Evolutionary conservation across 805 yeast genomes (phyloP).

Genomic region (Ogataea wickerhamii): DNA sequence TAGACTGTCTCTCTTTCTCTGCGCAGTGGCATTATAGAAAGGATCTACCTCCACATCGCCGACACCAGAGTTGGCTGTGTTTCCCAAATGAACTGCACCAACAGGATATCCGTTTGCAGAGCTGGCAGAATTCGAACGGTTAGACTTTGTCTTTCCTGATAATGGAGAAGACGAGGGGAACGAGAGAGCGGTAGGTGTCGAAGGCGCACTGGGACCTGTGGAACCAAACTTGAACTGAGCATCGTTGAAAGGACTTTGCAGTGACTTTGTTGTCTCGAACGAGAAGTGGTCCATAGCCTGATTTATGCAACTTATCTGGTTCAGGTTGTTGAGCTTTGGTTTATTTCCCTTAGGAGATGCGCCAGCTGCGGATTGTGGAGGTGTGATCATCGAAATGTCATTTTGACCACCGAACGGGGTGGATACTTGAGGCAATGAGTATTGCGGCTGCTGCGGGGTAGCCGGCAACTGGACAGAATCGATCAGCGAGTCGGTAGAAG

Average conservation of each 20-base stretch:
- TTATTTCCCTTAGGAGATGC: constrained; percentile 10
- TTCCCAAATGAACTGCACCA: neutral
- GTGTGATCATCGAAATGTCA: constrained; percentile 17
- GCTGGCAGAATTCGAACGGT: constrained; percentile 9
- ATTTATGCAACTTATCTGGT: constrained; percentile 1
- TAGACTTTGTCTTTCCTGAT: constrained; percentile 1
- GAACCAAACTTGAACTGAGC: constrained; percentile 12
- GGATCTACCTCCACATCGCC: constrained; percentile 30
- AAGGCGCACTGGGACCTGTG: constrained; percentile 2
- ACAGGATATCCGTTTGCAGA: constrained; percentile 1
- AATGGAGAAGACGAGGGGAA: constrained; percentile 2
- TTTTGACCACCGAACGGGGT: constrained; percentile 10
- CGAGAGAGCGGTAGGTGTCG: constrained; percentile 1
- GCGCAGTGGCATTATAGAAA: constrained; percentile 42
- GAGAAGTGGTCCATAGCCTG: constrained; percentile 17
- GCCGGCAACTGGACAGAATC: constrained; percentile 29
- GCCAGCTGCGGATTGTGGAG: constrained; percentile 20
- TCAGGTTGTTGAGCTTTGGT: constrained; percentile 11
- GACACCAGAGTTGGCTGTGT: constrained; percentile 4
- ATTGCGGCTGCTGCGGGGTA: constrained; percentile 9
- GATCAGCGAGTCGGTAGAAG: constrained; percentile 34
- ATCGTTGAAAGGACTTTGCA: constrained; percentile 27
- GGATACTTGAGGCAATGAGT: constrained; percentile 2
- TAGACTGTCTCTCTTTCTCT: constrained; percentile 50
- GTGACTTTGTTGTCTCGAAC: constrained; percentile 19